Evolutionary conservation across 1,284 basidiomycete genomes (phyloP).

Genomic region (Mycosarcoma mackinlayi): DNA sequence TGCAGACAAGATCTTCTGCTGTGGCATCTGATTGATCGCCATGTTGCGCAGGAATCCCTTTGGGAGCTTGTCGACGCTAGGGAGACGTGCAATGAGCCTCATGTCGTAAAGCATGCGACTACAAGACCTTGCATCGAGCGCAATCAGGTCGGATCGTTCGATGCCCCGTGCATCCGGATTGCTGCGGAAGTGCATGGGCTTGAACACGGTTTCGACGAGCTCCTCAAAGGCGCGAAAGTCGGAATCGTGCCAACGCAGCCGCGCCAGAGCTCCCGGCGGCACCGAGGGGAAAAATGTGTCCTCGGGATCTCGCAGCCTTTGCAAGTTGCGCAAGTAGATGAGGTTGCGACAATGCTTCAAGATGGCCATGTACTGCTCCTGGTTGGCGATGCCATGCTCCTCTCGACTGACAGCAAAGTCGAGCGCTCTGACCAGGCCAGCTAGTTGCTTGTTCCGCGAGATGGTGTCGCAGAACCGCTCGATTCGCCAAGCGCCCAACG

Average conservation of each 20-base stretch:
- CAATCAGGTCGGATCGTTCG: slow-evolving; percentile 31
- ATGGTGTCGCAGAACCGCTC: slow-evolving; percentile 42
- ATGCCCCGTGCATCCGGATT: slow-evolving; percentile 28
- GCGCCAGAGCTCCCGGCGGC: slow-evolving; percentile 23
- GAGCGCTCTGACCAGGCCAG: slow-evolving; percentile 28
- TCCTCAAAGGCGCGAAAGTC: slow-evolving; percentile 40
- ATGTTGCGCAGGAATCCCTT: slow-evolving; percentile 35
- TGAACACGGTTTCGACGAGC: slow-evolving; percentile 39
- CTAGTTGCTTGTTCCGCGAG: slow-evolving; percentile 26
- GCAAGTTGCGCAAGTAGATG: slow-evolving; percentile 44
- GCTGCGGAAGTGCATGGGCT: slow-evolving; percentile 39
- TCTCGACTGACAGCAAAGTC: slow-evolving; percentile 44
- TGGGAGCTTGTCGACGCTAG: slow-evolving; percentile 27
- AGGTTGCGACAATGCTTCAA: slow-evolving; percentile 36
- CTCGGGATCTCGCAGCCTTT: slow-evolving; percentile 24
- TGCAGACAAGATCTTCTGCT: slow-evolving; percentile 18
- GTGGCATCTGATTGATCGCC: slow-evolving; percentile 18
- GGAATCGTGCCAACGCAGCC: slow-evolving; percentile 36
- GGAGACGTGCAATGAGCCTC: slow-evolving; percentile 23
- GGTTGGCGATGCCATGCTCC: slow-evolving; percentile 35
- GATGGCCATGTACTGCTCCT: slow-evolving; percentile 35
- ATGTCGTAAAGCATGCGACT: slow-evolving; percentile 37
- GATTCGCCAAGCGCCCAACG: slow-evolving; percentile 25
- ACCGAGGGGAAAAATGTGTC: slow-evolving; percentile 36
- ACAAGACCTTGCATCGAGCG: slow-evolving; percentile 20